These are phyloP conservation scores for Komagataella mondaviorum DNA, from an alignment of 805 yeast genomes.

Conservation along the genomic window DNA sequence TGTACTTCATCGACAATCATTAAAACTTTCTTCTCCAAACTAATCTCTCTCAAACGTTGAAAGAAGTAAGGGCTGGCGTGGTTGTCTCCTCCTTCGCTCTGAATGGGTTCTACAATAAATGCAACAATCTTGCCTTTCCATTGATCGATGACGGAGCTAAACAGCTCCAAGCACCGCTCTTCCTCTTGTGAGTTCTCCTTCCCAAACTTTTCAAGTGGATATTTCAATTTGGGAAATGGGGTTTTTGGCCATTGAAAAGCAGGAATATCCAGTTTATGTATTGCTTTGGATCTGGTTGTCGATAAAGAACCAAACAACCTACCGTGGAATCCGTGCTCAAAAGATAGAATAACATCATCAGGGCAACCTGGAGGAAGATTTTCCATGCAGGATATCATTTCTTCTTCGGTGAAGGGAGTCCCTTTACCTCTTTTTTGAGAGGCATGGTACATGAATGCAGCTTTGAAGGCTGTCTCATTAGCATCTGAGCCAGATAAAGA, in stretches of 20 bases:
- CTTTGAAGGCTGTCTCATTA: conserved; percentile 80
- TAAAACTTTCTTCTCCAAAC: conserved; percentile 55
- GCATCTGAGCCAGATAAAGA: conserved; percentile 83
- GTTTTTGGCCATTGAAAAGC: conserved; percentile 97
- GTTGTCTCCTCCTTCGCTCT: conserved; percentile 87
- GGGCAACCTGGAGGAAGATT: conserved; percentile 86
- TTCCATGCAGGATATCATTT: conserved; percentile 61
- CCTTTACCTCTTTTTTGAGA: conserved; percentile 50
- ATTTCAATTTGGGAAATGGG: conserved; percentile 64
- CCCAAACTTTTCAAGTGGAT: conserved; percentile 80
- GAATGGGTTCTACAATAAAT: conserved; percentile 80
- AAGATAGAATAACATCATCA: conserved; percentile 72
- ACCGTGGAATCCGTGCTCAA: conserved; percentile 88
- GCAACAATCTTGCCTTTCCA: conserved; percentile 82
- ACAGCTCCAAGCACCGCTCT: conserved; percentile 61
- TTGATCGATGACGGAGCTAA: conserved; percentile 53
- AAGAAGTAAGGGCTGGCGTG: conserved; percentile 68
- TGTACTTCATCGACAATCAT: conserved; percentile 80
- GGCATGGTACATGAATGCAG: conserved; percentile 75
- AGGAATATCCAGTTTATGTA: conserved; percentile 88
- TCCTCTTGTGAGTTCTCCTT: conserved; percentile 80
- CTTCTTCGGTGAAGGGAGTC: conserved; percentile 52
- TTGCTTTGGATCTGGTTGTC: conserved; percentile 86
- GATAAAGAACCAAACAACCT: conserved; percentile 87
- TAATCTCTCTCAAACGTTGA: conserved; percentile 72